phyloP scores from a whole-genome alignment of 2,329 filamentous ascomycete genomes.

The Arthrobotrys iridis region DNA sequence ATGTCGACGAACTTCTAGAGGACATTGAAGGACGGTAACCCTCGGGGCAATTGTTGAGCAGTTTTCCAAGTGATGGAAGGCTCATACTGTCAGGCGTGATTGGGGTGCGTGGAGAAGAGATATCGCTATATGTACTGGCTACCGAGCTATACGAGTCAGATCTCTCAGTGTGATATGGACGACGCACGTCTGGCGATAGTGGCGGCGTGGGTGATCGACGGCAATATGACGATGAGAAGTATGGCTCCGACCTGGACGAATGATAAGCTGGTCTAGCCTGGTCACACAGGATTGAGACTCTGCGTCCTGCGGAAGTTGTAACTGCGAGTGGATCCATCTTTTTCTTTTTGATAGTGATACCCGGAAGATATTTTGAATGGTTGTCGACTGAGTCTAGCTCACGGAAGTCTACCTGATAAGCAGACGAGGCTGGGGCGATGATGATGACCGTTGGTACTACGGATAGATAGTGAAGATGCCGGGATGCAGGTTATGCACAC shows the following conservation, averaged over 20 bases:
- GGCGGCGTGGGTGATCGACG: slow-evolving; percentile 57
- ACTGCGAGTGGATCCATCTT: slow-evolving; percentile 58
- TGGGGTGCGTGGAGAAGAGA: slow-evolving; percentile 54
- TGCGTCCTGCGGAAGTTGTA: slow-evolving; percentile 58
- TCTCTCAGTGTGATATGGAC: slow-evolving; percentile 56
- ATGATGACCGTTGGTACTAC: not conserved
- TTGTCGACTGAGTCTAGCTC: slow-evolving; percentile 2
- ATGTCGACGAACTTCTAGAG: slow-evolving; percentile 51
- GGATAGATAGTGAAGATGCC: not conserved
- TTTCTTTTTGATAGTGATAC: slow-evolving; percentile 28
- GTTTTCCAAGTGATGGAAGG: slow-evolving; percentile 57
- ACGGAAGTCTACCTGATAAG: not conserved
- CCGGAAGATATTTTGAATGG: not conserved
- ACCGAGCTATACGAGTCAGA: slow-evolving; percentile 57
- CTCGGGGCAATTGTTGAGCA: slow-evolving; percentile 55
- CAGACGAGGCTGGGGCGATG: not conserved
- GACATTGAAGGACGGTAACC: slow-evolving; percentile 54
- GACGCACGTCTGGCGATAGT: slow-evolving; percentile 56
- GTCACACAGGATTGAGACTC: slow-evolving; percentile 58
- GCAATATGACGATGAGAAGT: slow-evolving; percentile 55
- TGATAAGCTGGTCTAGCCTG: slow-evolving; percentile 21
- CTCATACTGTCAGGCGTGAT: slow-evolving; percentile 57
- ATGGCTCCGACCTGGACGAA: slow-evolving; percentile 46
- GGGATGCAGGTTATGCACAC: slow-evolving; percentile 14
- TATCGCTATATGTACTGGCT: slow-evolving; percentile 55